Evolutionary conservation across 495 filamentous ascomycete genomes (phyloP).

Genomic region (Elaphomyces granulatus): DNA sequence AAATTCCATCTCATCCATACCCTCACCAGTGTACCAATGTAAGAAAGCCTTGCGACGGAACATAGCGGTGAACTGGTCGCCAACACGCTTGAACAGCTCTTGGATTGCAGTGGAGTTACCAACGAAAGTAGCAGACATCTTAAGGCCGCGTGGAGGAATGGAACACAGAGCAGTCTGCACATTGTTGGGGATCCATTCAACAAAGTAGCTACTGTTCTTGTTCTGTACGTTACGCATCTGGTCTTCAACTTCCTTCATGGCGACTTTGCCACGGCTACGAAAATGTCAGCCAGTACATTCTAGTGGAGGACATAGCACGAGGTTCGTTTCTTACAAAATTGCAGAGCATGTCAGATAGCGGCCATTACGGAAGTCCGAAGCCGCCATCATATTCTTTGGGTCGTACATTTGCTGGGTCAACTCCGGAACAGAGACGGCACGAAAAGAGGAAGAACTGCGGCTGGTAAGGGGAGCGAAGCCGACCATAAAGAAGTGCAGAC

Average conservation of each 20-base stretch:
- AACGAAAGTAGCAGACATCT: conserved; percentile 99
- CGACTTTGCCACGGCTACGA: conserved; percentile 87
- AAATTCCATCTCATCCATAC: conserved; percentile 99
- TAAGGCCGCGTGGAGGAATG: conserved; percentile 91
- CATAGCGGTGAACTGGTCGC: conserved; percentile 99
- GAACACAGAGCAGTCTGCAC: conserved; percentile 99
- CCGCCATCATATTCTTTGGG: conserved; percentile 99
- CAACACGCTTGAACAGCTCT: conserved; percentile 99
- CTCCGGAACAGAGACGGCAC: conserved; percentile 92
- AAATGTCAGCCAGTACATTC: conserved; percentile 16
- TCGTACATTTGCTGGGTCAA: conserved; percentile 99
- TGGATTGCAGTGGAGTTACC: conserved; percentile 99
- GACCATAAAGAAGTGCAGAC: conserved; percentile 99
- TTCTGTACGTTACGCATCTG: conserved; percentile 99
- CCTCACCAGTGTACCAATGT: conserved; percentile 99
- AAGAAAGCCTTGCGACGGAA: conserved; percentile 99
- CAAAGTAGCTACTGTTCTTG: conserved; percentile 99
- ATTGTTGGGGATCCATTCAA: conserved; percentile 99
- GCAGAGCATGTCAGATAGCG: conserved; percentile 99
- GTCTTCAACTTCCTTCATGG: conserved; percentile 99
- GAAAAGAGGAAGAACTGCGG: conserved; percentile 90
- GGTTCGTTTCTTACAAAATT: conserved; percentile 57
- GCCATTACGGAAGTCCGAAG: conserved; percentile 98
- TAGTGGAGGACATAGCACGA: not conserved
- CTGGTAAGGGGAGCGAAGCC: conserved; percentile 97